These are phyloP conservation scores for Pseudogymnoascus sp. DNA, from an alignment of 2,329 filamentous ascomycete species.

Conservation along the genomic window DNA sequence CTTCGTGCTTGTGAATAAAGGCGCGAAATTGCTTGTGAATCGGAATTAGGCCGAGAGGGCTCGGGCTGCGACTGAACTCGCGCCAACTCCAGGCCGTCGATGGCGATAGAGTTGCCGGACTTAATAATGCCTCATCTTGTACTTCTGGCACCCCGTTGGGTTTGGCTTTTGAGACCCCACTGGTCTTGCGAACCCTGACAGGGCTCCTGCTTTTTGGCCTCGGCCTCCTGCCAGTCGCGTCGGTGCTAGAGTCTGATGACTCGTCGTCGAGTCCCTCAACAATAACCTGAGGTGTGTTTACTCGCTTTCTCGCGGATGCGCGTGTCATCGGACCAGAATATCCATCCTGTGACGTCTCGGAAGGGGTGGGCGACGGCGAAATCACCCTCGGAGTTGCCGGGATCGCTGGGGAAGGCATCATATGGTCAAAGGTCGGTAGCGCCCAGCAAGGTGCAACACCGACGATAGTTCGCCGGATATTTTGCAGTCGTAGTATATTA, in stretches of 20 bases:
- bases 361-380: slow-evolving; percentile 74
- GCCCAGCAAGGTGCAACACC: slow-evolving; percentile 50
- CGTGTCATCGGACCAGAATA: slow-evolving; percentile 72
- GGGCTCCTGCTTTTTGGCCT: slow-evolving; percentile 28
- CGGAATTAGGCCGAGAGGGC: slow-evolving; percentile 86
- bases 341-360: slow-evolving; percentile 49
- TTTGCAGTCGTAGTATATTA: slow-evolving; percentile 43
- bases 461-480: slow-evolving; percentile 44
- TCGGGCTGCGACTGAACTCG: slow-evolving; percentile 84
- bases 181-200: slow-evolving; percentile 40
- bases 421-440: slow-evolving; percentile 51
- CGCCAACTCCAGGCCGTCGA: slow-evolving; percentile 67
- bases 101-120: slow-evolving; percentile 43
- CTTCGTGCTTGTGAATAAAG: slow-evolving; percentile 94
- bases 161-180: slow-evolving; percentile 46
- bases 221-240: slow-evolving; percentile 22
- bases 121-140: not conserved
- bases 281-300: slow-evolving; percentile 52
- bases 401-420: slow-evolving; percentile 40
- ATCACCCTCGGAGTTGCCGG: slow-evolving; percentile 81
- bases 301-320: slow-evolving; percentile 58
- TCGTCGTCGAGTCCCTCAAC: slow-evolving; percentile 49
- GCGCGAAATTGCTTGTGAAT: slow-evolving; percentile 87
- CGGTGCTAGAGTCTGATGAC: slow-evolving; percentile 20
- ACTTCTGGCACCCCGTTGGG: slow-evolving; percentile 25